Evolutionary conservation across 192 early-diverging fungal species (phyloP).

Genomic region (Mycoemilia scoparia): DNA sequence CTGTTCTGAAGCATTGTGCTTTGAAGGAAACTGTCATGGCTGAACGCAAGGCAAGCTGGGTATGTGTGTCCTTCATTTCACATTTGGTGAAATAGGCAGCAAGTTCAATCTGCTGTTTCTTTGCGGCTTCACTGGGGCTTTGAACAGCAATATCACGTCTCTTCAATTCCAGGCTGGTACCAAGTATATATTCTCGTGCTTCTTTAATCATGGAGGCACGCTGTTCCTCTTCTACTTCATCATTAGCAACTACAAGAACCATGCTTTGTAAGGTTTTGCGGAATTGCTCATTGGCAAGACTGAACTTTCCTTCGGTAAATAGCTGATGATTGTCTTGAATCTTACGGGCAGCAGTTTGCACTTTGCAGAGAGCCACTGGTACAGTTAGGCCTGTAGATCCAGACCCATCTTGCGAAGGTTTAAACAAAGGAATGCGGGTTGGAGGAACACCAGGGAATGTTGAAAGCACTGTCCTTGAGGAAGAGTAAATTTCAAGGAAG

Average conservation of each 20-base stretch:
- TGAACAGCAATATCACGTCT: constrained; percentile 42
- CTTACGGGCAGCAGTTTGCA: too few relatives aligned
- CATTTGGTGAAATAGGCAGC: constrained; percentile 94
- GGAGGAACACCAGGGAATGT: constrained; percentile 42
- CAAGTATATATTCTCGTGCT: constrained; percentile 85
- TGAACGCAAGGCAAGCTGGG: constrained; percentile 69
- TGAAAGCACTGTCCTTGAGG: constrained; percentile 43
- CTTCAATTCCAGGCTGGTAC: constrained; percentile 63
- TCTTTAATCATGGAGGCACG: constrained; percentile 59
- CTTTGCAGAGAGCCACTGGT: too few relatives aligned
- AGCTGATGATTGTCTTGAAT: constrained; percentile 73
- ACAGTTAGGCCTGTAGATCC: constrained; percentile 22
- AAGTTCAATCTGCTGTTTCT: constrained; percentile 67
- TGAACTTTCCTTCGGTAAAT: constrained; percentile 66
- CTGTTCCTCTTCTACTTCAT: constrained; percentile 52
- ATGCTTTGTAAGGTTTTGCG: constrained; percentile 57
- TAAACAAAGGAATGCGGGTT: constrained; percentile 38
- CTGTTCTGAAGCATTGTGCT: constrained; percentile 65
- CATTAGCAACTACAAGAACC: constrained; percentile 53
- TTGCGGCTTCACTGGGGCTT: constrained; percentile 30
- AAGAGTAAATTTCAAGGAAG: constrained; percentile 71
- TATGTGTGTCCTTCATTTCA: constrained; percentile 70
- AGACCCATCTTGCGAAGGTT: constrained; percentile 18
- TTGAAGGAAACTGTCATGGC: constrained; percentile 76
- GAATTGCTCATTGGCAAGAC: constrained; percentile 58